These are phyloP conservation scores for Hericium alpestre DNA, from an alignment of 768 basidiomycete genomes.

Conservation along the genomic window DNA sequence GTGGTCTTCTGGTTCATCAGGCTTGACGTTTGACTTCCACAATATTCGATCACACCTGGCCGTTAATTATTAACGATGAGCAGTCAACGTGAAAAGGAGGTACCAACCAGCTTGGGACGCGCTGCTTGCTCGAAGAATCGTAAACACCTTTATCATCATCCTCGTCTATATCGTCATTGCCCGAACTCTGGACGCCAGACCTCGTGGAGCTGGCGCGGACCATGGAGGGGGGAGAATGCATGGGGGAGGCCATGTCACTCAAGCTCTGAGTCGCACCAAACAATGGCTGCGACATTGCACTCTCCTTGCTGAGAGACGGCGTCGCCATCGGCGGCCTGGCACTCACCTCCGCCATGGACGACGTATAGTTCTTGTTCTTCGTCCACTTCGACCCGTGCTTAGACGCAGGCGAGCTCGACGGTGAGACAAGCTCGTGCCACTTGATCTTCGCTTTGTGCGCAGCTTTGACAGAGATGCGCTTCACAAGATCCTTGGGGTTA, in stretches of 20 bases:
- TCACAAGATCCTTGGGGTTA: conserved; percentile 6
- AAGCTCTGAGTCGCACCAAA: neutral
- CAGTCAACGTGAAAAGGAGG: neutral
- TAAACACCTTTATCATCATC: conserved; percentile 54
- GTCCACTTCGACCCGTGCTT: neutral
- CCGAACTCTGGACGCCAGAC: conserved; percentile 7
- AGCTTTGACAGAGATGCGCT: conserved; percentile 10
- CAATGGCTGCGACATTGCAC: neutral
- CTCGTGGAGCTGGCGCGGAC: conserved; percentile 1
- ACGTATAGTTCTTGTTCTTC: neutral
- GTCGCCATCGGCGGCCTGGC: neutral
- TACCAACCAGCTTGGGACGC: conserved; percentile 75
- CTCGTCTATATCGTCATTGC: conserved; percentile 25
- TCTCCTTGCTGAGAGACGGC: neutral
- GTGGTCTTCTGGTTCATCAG: conserved; percentile 33
- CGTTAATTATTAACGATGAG: no score
- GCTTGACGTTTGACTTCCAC: conserved; percentile 63
- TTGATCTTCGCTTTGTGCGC: conserved; percentile 14
- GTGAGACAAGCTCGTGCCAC: conserved; percentile 6
- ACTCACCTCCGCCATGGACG: neutral
- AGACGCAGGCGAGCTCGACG: neutral
- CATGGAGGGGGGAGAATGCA: neutral
- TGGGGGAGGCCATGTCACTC: neutral
- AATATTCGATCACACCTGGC: conserved; percentile 76
- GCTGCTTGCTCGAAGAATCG: conserved; percentile 70